These are phyloP conservation scores for Vitis riparia DNA, from an alignment of 164 flowering plant genomes.

Conservation along the genomic window DNA sequence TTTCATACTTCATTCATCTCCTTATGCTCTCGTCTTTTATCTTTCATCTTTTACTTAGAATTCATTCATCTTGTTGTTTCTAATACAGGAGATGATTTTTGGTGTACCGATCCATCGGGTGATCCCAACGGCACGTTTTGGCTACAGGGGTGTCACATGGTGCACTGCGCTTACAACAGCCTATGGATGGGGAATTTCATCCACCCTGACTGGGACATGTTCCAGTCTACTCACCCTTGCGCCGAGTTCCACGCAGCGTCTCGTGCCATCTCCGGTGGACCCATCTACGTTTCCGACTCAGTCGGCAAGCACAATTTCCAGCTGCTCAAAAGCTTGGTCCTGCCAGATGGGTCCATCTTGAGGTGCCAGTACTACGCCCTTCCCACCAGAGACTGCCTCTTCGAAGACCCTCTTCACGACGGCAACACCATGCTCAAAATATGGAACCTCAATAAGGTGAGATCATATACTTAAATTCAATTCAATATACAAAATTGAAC, in stretches of 20 bases:
- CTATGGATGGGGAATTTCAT: conserved; percentile 91
- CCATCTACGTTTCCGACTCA: conserved; percentile 71
- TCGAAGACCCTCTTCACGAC: conserved; percentile 74
- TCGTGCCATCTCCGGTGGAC: conserved; percentile 88
- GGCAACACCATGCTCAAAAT: conserved; percentile 90
- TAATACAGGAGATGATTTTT: conserved; percentile 74
- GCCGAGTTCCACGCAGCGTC: conserved; percentile 91
- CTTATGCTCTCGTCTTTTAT: neutral
- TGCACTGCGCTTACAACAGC: conserved; percentile 89
- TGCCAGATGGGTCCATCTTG: conserved; percentile 78
- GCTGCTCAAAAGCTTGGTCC: conserved; percentile 59
- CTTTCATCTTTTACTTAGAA: neutral
- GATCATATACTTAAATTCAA: neutral
- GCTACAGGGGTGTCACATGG: conserved; percentile 95
- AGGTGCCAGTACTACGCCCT: conserved; percentile 71
- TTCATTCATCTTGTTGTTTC: neutral
- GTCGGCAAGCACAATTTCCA: conserved; percentile 74
- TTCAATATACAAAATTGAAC: neutral
- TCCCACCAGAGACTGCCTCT: conserved; percentile 76
- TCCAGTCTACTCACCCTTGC: conserved; percentile 85
- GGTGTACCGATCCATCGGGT: conserved; percentile 80
- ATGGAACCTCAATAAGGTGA: conserved; percentile 85
- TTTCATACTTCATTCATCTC: neutral
- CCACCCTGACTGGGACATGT: conserved; percentile 96
- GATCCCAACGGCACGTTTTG: conserved; percentile 83